phyloP scores from a whole-genome alignment of 306 rosid species.

The Trichosanthes cucumerina region DNA sequence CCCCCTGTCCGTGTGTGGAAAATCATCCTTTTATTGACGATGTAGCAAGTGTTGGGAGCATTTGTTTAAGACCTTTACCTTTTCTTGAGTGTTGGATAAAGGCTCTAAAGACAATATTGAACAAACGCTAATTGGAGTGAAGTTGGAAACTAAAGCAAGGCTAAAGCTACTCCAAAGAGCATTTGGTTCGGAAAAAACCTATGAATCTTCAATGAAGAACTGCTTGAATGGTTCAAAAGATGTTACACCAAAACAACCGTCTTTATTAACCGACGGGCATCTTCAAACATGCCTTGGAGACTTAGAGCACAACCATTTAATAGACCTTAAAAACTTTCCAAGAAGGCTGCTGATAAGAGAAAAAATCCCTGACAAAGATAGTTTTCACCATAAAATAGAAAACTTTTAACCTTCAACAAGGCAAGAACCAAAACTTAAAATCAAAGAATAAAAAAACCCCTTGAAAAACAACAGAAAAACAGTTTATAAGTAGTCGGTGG shows the following conservation, averaged over 20 bases:
- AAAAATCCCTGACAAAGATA: not conserved
- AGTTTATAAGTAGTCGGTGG: not conserved
- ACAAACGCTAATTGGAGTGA: not conserved
- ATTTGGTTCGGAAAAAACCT: not conserved
- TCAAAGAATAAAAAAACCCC: not conserved
- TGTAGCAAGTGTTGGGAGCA: not conserved
- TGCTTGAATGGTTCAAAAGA: not conserved
- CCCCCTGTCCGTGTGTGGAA: not conserved
- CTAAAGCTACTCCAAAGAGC: not conserved
- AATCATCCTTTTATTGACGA: not conserved
- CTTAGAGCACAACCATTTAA: not conserved
- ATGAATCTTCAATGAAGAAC: not conserved
- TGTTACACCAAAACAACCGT: not conserved
- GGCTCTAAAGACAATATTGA: not conserved
- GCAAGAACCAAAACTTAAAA: not conserved
- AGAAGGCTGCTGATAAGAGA: not conserved
- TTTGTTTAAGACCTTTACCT: not conserved
- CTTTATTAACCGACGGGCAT: not conserved
- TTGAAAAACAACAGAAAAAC: not conserved
- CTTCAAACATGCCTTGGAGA: not conserved
- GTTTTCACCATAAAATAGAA: not conserved
- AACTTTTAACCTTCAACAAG: not conserved
- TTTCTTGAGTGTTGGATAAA: not conserved
- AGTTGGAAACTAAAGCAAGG: not conserved
- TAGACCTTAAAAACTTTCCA: not conserved